Percentiles rank a stretch among this genome's conserved stretches.
Evolutionary conservation across 306 rosid species (phyloP).

Genomic region (Purshia tridentata): DNA sequence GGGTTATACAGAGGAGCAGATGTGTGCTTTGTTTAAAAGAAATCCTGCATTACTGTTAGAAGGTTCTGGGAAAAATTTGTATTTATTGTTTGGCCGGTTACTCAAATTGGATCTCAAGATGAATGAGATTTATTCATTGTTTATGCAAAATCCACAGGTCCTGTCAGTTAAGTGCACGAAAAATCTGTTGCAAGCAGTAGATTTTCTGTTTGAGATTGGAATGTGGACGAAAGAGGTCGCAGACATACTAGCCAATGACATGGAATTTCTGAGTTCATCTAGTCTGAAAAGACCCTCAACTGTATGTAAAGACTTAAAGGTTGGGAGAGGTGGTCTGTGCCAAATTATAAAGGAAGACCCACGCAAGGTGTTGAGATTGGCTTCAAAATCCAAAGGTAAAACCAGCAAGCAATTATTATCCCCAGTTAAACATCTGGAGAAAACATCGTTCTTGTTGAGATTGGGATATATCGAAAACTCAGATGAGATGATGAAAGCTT

Average conservation of each 20-base stretch:
- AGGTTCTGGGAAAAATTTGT: constrained; percentile 58
- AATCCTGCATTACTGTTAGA: constrained; percentile 57
- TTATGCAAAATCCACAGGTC: constrained; percentile 48
- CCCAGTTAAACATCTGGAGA: constrained; percentile 41
- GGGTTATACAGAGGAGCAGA: constrained; percentile 51
- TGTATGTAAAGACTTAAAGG: constrained; percentile 52
- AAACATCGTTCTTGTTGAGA: constrained; percentile 58
- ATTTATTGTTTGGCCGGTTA: constrained; percentile 44
- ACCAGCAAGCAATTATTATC: constrained; percentile 20
- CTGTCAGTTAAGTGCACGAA: constrained; percentile 38
- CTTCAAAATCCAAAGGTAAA: constrained; percentile 39
- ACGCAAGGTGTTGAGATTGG: constrained; percentile 43
- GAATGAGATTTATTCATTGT: constrained; percentile 41
- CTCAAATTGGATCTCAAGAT: constrained; percentile 52
- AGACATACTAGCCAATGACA: constrained; percentile 38
- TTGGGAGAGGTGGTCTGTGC: constrained; percentile 46
- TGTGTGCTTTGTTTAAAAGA: constrained; percentile 47
- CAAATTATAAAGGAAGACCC: constrained; percentile 61
- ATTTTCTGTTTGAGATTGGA: constrained; percentile 52
- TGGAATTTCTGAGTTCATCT: constrained; percentile 41
- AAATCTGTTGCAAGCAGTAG: constrained; percentile 48
- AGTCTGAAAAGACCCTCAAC: constrained; percentile 57
- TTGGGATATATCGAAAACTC: constrained; percentile 75
- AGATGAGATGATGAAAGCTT: constrained; percentile 73
- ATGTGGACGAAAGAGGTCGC: constrained; percentile 57